Evolutionary conservation across 352 stramenopile genomes (phyloP), one percentile per base, ranked within the genome.

Genomic region (Proteromonas lacertae): DNA sequence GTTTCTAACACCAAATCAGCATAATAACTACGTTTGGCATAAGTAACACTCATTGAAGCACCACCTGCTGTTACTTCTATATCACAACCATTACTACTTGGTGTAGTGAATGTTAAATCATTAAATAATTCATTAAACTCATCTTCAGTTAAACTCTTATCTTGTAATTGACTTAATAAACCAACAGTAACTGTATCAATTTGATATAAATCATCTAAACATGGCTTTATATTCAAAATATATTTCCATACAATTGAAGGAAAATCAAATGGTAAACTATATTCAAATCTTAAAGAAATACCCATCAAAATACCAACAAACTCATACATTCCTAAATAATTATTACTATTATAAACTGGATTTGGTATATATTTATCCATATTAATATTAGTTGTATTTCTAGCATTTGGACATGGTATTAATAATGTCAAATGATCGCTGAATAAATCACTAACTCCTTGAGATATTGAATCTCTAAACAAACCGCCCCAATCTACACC

Each of bases 381-480:
- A 34, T 60, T 60, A 28, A 42, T 22, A 40, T 33, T 40, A 13
- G 37, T 20, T 16, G 37, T 45, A 20, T 60, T 43, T 4, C 38
- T 17, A 18, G 40, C 48, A 40, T 64, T 64, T 4, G 55, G 55
- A 33, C 52, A 63, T 25, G 36, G 42, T 22, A 56, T 45, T 13
- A 64, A 42, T 12, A 51, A 28, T 32, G 54, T 41, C 12, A 54
- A 37, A 25, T 40, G 23, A 9, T 25, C 28, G 32, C 30, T 43
- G 32, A 62, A 69, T 13, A 69, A 35, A 40, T 69, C 59, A 18
- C 66, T 52, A 21, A 70, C 40, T 16, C 60, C 61, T 12, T 53
- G 42, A 19, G 52, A 52, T 29, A 69, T 57, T 9, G 43, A 45
- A 17, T 69, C 60, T 31, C 60, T 43, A 40, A 66, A 69, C 14